These are phyloP conservation scores for Colletotrichum spinosum DNA, from an alignment of 2,329 filamentous ascomycete genomes.

Conservation along the genomic window DNA sequence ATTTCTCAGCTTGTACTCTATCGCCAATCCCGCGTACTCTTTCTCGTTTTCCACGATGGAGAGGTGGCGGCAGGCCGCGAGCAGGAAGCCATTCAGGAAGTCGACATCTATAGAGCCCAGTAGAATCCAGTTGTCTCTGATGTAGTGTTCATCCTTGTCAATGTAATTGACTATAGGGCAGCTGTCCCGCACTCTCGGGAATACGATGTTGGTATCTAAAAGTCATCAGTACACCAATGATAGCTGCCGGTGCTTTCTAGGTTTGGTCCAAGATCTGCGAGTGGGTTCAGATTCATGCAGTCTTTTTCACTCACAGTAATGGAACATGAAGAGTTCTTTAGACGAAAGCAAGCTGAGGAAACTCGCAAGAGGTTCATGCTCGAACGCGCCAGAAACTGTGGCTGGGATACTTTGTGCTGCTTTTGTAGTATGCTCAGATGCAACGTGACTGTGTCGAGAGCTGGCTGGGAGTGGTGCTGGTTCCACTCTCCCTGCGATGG, in stretches of 20 bases:
- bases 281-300: background rate
- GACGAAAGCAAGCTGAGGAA: constrained; percentile 7
- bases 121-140: constrained; percentile 1
- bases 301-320: constrained; percentile 1
- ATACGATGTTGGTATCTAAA: background rate
- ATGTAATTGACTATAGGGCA: background rate
- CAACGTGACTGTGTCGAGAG: background rate
- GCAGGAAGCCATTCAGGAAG: background rate
- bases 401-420: background rate
- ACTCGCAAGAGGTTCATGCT: constrained; percentile 24
- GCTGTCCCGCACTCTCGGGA: background rate
- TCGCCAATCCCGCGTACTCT: background rate
- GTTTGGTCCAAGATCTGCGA: background rate
- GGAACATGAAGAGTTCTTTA: constrained; percentile 15
- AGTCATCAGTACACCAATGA: too few species aligned
- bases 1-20: background rate
- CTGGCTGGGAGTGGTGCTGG: background rate
- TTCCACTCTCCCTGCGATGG: too few species aligned
- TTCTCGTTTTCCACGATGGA: background rate
- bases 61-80: background rate
- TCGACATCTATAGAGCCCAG: background rate
- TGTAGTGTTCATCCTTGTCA: background rate
- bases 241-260: too few species aligned
- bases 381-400: background rate
- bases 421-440: background rate